These are phyloP conservation scores for Malbranchea cinnamomea DNA, from an alignment of 2,329 filamentous ascomycete species.

Conservation along the genomic window DNA sequence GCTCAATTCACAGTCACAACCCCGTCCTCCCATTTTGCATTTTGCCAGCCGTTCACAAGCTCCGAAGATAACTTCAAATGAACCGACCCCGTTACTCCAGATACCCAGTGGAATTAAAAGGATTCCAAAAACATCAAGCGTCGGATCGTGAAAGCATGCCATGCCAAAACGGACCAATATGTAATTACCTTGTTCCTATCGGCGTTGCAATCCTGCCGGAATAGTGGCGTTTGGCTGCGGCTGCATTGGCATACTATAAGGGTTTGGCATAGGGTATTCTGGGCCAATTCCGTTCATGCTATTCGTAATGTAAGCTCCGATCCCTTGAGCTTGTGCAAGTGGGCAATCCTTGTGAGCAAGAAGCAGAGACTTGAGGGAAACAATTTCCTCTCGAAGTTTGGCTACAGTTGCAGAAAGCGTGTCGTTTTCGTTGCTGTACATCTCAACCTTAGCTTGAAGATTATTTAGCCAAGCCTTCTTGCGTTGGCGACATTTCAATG, in stretches of 20 bases:
- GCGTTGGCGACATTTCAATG: slow-evolving; percentile 87
- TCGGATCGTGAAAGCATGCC: too few species aligned
- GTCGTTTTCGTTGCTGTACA: slow-evolving; percentile 87
- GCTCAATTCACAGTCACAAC: too few species aligned
- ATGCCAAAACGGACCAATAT: too few species aligned
- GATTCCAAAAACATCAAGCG: too few species aligned
- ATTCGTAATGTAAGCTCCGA: slow-evolving; percentile 28
- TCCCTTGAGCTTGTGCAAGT: slow-evolving; percentile 72
- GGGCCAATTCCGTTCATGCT: slow-evolving; percentile 23
- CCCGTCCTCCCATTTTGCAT: too few species aligned
- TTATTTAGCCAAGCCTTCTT: slow-evolving; percentile 99
- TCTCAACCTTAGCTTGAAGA: slow-evolving; percentile 83
- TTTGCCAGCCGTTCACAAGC: too few species aligned
- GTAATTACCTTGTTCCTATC: too few species aligned
- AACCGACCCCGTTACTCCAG: too few species aligned
- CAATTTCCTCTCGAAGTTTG: slow-evolving; percentile 76
- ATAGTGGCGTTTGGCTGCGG: too few species aligned
- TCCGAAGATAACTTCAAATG: too few species aligned
- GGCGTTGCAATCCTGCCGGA: too few species aligned
- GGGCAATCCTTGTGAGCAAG: slow-evolving; percentile 94
- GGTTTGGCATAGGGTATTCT: slow-evolving; percentile 24
- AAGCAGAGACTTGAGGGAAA: slow-evolving; percentile 83
- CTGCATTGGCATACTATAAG: slow-evolving; percentile 30
- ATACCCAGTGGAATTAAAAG: too few species aligned
- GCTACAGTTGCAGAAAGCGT: slow-evolving; percentile 69